Conservation (phyloP, 805 yeast genomes). For the Teunomyces barrocoloradensis region DNA sequence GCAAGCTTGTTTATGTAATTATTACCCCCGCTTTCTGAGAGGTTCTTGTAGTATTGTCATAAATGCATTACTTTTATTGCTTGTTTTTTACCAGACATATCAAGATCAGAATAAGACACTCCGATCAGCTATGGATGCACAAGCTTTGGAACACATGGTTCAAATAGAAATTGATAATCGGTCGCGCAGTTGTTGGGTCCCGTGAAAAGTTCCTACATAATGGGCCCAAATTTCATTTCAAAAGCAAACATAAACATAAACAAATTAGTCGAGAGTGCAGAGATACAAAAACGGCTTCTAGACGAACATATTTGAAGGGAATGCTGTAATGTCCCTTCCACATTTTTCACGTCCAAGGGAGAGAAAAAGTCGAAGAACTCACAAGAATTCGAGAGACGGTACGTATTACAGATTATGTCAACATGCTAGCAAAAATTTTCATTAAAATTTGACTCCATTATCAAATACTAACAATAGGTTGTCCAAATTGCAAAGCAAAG, state of each 20-base stretch:
- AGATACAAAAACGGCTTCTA: background rate
- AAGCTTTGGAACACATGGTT: too few relatives aligned
- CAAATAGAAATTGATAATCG: too few relatives aligned
- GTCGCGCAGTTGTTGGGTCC: background rate
- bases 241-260: background rate
- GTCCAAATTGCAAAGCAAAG: slow-evolving; percentile 44
- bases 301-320: background rate
- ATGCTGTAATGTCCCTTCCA: slow-evolving; percentile 3
- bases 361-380: slow-evolving; percentile 24
- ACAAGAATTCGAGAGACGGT: slow-evolving; percentile 27
- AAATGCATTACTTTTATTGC: too few relatives aligned
- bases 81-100: too few relatives aligned
- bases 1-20: too few relatives aligned
- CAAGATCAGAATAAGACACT: too few relatives aligned
- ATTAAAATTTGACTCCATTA: background rate
- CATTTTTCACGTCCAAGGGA: slow-evolving; percentile 2
- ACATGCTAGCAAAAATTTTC: too few relatives aligned
- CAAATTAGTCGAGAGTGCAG: background rate
- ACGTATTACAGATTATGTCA: background rate
- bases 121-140: too few relatives aligned
- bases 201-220: background rate
- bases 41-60: too few relatives aligned
- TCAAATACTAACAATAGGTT: slow-evolving; percentile 19
- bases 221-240: background rate
- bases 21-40: too few relatives aligned